Percentiles rank a stretch among this genome's conserved stretches.
These are phyloP conservation scores for Plasmodium gonderi DNA, from an alignment of 169 alveolate genomes.

Conservation along the genomic window DNA sequence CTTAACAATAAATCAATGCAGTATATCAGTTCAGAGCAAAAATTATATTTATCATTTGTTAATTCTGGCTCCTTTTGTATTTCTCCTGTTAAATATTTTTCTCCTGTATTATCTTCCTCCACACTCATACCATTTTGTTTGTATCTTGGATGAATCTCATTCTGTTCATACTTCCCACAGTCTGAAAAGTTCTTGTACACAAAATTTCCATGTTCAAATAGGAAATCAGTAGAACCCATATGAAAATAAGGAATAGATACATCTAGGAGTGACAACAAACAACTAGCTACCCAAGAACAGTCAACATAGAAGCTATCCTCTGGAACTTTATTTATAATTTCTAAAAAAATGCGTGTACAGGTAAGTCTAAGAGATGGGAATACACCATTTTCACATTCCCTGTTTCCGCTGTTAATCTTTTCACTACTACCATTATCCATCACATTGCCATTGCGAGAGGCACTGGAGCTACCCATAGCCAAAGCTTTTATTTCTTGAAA, in stretches of 20 bases:
- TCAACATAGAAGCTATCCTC: conserved; percentile 45
- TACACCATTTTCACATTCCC: neutral
- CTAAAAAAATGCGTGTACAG: conserved; percentile 25
- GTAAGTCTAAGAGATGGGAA: neutral
- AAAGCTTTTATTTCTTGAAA: conserved; percentile 38
- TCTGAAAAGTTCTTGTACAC: conserved; percentile 5
- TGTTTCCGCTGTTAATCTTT: neutral
- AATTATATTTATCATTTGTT: conserved; percentile 6
- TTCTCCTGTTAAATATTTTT: neutral
- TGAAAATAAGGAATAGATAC: conserved; percentile 13
- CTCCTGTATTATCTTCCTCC: neutral
- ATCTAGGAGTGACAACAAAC: conserved; percentile 10
- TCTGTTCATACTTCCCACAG: neutral
- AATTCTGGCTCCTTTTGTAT: neutral
- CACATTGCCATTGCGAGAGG: neutral
- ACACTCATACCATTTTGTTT: neutral
- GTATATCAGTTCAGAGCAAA: conserved; percentile 19
- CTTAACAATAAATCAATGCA: conserved; percentile 38
- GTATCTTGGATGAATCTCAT: neutral
- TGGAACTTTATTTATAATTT: conserved; percentile 31
- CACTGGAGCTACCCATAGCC: neutral
- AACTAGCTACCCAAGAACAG: conserved; percentile 50
- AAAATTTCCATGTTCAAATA: conserved; percentile 13
- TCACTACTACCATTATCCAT: too few species aligned
- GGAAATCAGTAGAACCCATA: neutral